Evolutionary conservation across 1,284 basidiomycete genomes (phyloP), one percentile per base, ranked within the genome.

Genomic region (Trichosporon faecale): DNA sequence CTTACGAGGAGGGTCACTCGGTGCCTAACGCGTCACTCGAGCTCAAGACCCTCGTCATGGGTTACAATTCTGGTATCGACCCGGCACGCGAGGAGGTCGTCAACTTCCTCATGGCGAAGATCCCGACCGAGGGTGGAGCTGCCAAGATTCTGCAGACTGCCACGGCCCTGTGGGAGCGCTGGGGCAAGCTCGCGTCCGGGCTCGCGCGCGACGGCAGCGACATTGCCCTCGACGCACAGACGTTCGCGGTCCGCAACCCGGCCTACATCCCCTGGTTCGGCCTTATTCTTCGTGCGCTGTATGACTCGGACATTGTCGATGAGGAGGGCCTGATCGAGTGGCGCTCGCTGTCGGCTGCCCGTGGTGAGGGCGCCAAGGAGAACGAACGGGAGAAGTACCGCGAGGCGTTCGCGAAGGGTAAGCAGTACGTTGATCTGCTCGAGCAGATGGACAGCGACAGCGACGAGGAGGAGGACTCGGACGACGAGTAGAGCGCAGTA

Each of bases 281-380:
- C 7, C 74, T 81, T n/a, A 73, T 84, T 64, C 75, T 85, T 4
- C 75, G 81, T 31, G 79, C 79, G 23, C 72, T 83, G 63, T 85
- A 85, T 74, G 81, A 85, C 71, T 73, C 76, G 11, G 84, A 85
- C 65, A 68, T 83, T 6, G 75, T 83, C 12, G 79, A 77, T 21
- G 83, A 83, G 64, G 78, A 81, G 21, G 80, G 78, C 23, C 73
- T 85, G 49, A 68, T 83, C 21, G 79, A 81, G 64, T 85, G 84
- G 84, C 80, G 82, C 67, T 77, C 76, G 29, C 72, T 80, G 12
- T 72, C 73, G 6, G 72, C 76, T 31, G 76, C 82, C 0, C 77
- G 76, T 37, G 84, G 81, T 7, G 79, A 80, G 52, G 80, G 78
- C 3, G 78, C 77, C 21, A 73, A 75, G 66, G 77, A 74, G n/a